Evolutionary conservation across 306 rosid genomes (phyloP), one percentile per base, ranked within the genome.

Genomic region (Trichosanthes truncata): DNA sequence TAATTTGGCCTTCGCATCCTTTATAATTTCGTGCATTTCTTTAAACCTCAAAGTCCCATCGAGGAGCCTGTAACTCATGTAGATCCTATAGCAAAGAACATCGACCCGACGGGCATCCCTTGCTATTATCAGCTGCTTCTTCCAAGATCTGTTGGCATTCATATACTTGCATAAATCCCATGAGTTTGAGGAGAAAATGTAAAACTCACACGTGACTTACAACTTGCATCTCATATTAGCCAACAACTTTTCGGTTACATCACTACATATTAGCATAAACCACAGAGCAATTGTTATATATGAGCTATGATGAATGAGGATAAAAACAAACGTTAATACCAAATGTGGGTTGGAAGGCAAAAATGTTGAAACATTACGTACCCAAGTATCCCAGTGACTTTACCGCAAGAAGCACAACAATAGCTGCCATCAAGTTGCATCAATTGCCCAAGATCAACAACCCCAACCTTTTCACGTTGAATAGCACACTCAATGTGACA

Each of bases 391-490:
- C 99, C 98, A 3, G 98, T 85, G 79, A 96, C 99, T 93, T 96
- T 96, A 77, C 99, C 99, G 53, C 99, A 96, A 62, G 93, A 87
- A 81, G 99, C 99, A 82, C 99, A 96, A 55, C 99, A 96, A 90
- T 93, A 96, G 80, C 99, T 92, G 78, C 99, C 99, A 82, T 96
- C 99, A 25, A 96, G 89, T 85, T 96, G 97, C 99, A 96, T 96
- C 85, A 93, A 82, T 76, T 96, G 97, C 82, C 99, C 99, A 33
- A 90, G 98, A 87, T 96, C 97, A 88, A 93, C 97, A 65, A 96
- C 98, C 65, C 98, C 99, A 36, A 93, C 97, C 86, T 91, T 96
- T 81, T 88, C 94, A 65, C 83, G 93, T 78, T 89, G 96, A 83
- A 93, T 91, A 57, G 99, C 99, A 85, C 99, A 96, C 77, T 96